Evolutionary conservation across 2,329 filamentous ascomycete species (phyloP).

Genomic region (Pseudopyrenochaeta lycopersici): DNA sequence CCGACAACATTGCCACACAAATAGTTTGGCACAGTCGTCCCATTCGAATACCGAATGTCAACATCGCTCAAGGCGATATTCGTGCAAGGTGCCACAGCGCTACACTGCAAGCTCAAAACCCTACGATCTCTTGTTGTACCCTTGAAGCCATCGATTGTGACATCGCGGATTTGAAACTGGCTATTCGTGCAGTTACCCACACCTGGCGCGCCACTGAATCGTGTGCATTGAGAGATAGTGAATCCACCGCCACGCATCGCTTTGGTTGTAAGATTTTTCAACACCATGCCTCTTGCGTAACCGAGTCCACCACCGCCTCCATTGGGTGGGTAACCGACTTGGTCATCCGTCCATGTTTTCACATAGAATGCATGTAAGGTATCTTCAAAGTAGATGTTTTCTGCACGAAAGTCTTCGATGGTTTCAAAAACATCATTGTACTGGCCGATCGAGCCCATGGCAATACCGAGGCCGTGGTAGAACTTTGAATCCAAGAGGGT

Average conservation of each 20-base stretch:
- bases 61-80: conserved; percentile 24
- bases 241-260: conserved; percentile 42
- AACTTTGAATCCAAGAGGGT: conserved; percentile 20
- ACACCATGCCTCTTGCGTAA: conserved; percentile 48
- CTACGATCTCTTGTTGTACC: conserved; percentile 37
- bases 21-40: conserved; percentile 16
- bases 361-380: conserved; percentile 62
- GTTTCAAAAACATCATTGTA: conserved; percentile 59
- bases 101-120: conserved; percentile 37
- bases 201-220: conserved; percentile 41
- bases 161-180: conserved; percentile 51
- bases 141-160: conserved; percentile 38
- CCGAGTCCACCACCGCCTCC: conserved; percentile 66
- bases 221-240: conserved; percentile 53
- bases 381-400: conserved; percentile 58
- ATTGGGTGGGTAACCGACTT: conserved; percentile 63
- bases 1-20: conserved; percentile 31
- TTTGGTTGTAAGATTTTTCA: conserved; percentile 45
- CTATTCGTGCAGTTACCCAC: conserved; percentile 52
- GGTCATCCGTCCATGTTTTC: conserved; percentile 67
- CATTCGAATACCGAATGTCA: conserved; percentile 25
- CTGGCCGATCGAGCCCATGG: conserved; percentile 67
- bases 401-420: conserved; percentile 59
- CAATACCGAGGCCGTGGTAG: conserved; percentile 53
- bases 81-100: conserved; percentile 35